A percentile compares a stretch with the other conserved stretches of the same genome.
Evolutionary conservation across 768 basidiomycete species (phyloP).

Genomic region (Phylloporus sp.): DNA sequence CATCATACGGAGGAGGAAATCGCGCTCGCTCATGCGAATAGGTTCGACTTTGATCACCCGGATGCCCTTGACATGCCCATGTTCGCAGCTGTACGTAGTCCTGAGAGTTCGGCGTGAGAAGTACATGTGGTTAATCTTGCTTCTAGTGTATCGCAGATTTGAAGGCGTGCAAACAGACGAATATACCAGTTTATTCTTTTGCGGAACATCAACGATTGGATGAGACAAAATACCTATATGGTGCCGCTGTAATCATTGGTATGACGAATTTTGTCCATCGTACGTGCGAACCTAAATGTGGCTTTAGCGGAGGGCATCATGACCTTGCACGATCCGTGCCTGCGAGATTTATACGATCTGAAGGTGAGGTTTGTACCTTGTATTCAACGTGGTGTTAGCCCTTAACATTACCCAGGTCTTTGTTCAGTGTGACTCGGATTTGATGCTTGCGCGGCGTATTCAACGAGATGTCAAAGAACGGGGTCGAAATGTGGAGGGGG

Average conservation of each 20-base stretch:
- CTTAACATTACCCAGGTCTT: constrained; percentile 51
- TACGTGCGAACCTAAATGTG: neutral
- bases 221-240: constrained; percentile 86
- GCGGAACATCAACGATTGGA: constrained; percentile 77
- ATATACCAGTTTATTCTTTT: constrained; percentile 96
- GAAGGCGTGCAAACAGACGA: constrained; percentile 76
- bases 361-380: constrained; percentile 50
- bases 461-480: constrained; percentile 85
- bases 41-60: constrained; percentile 88
- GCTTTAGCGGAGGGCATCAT: constrained; percentile 84
- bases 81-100: constrained; percentile 65
- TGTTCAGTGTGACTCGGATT: constrained; percentile 90
- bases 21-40: constrained; percentile 74
- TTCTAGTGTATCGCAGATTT: constrained; percentile 78
- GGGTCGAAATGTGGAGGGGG: constrained; percentile 78
- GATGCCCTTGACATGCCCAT: constrained; percentile 88
- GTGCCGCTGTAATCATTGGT: constrained; percentile 89
- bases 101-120: neutral
- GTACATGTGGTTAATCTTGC: neutral
- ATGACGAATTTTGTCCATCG: constrained; percentile 8
- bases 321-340: constrained; percentile 72
- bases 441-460: constrained; percentile 95
- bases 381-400: neutral
- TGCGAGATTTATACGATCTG: constrained; percentile 85
- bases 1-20: constrained; percentile 75